Conservation (phyloP, 2,329 filamentous ascomycete genomes). For the Waltergamsia citrina region DNA sequence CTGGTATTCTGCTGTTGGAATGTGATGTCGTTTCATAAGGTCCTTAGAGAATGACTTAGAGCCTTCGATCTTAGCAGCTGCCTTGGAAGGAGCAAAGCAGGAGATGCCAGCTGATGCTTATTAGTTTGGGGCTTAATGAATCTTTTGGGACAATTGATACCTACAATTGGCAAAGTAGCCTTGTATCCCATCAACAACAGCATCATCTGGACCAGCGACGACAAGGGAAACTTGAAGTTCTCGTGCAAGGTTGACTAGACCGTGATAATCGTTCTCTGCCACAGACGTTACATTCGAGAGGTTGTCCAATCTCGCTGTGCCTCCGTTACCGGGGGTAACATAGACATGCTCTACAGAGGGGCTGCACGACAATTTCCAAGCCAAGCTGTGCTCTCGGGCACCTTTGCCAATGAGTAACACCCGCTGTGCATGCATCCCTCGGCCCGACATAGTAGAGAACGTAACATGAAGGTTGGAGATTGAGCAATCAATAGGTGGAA, state of each 20-base stretch:
- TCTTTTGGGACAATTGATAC: too few species aligned
- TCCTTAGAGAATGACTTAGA: conserved; percentile 73
- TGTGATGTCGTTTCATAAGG: conserved; percentile 65
- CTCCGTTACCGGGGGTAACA: conserved; percentile 54
- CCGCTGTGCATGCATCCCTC: too few species aligned
- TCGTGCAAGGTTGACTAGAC: conserved; percentile 51
- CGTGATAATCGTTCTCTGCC: conserved; percentile 47
- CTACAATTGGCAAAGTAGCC: conserved; percentile 60
- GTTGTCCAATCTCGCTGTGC: conserved; percentile 55
- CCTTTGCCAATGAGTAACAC: conserved; percentile 66
- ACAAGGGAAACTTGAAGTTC: conserved; percentile 55
- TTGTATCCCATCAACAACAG: conserved; percentile 66
- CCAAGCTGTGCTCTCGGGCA: conserved; percentile 66
- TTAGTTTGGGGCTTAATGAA: too few species aligned
- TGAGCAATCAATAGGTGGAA: too few species aligned
- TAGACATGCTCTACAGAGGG: conserved; percentile 50
- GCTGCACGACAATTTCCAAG: conserved; percentile 64
- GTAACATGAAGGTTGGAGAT: too few species aligned
- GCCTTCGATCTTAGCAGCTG: conserved; percentile 65
- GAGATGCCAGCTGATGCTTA: conserved; percentile 42
- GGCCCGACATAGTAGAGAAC: too few species aligned
- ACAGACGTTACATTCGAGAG: conserved; percentile 24
- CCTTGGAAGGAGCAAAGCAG: conserved; percentile 60
- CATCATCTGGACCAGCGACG: conserved; percentile 66
- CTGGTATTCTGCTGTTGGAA: conserved; percentile 65